phyloP scores from a whole-genome alignment of 2,329 filamentous ascomycete species.

The Stemphylium lycopersici region DNA sequence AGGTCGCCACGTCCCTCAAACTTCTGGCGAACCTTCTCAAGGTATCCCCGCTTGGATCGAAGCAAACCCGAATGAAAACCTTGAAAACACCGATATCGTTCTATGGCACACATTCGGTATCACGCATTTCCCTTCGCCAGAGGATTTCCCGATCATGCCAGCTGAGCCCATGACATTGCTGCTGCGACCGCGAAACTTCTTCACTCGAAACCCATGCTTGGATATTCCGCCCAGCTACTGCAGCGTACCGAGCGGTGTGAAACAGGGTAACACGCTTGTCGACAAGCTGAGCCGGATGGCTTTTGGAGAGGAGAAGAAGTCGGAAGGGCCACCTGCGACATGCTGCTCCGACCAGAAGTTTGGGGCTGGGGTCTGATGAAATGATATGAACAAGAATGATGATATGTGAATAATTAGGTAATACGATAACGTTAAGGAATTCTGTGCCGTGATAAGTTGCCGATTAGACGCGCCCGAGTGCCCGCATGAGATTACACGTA shows the following conservation, averaged over 20 bases:
- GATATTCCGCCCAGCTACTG: constrained; percentile 80
- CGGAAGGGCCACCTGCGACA: constrained; percentile 10
- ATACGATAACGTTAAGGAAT: neutral
- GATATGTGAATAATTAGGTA: neutral
- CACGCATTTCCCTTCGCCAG: constrained; percentile 85
- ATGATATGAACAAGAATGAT: neutral
- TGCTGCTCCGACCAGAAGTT: constrained; percentile 29
- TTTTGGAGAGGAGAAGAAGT: constrained; percentile 49
- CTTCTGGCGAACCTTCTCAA: constrained; percentile 75
- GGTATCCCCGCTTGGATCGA: constrained; percentile 79
- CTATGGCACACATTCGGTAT: constrained; percentile 95
- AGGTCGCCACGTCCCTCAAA: constrained; percentile 86
- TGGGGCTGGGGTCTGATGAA: constrained; percentile 22
- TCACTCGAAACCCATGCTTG: constrained; percentile 76
- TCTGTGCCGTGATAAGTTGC: neutral
- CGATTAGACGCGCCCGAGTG: neutral
- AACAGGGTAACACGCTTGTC: constrained; percentile 54
- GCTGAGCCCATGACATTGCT: constrained; percentile 79
- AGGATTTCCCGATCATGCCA: constrained; percentile 94
- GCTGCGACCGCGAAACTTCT: constrained; percentile 82
- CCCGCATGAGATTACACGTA: neutral
- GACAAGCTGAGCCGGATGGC: constrained; percentile 59
- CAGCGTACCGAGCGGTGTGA: constrained; percentile 73
- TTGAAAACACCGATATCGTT: constrained; percentile 85
- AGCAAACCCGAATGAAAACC: constrained; percentile 67